These are phyloP conservation scores for Blastobotrys serpentis DNA, from an alignment of 1,139 yeast species.

Conservation along the genomic window DNA sequence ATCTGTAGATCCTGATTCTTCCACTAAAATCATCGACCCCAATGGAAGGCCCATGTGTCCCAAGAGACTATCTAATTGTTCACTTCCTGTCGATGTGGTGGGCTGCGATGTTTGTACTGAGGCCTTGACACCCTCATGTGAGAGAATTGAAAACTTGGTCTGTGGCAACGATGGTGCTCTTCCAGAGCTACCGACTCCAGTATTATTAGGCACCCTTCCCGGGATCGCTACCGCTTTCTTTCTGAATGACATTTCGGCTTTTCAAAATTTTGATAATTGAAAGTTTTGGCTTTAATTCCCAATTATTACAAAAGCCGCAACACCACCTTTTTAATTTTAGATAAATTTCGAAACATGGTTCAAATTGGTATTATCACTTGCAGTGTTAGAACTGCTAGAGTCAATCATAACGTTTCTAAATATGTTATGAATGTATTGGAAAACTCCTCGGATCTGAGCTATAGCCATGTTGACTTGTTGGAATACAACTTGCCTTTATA, in stretches of 20 bases:
- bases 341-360: neutral
- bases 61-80: slow-evolving; percentile 70
- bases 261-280: neutral
- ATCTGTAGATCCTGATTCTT: slow-evolving; percentile 89
- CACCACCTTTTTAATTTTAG: neutral
- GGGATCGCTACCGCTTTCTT: slow-evolving; percentile 25
- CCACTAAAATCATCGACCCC: slow-evolving; percentile 67
- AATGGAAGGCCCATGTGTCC: slow-evolving; percentile 85
- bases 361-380: slow-evolving; percentile 17
- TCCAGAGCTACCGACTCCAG: neutral
- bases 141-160: slow-evolving; percentile 4
- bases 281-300: neutral
- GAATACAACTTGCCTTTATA: slow-evolving; percentile 19
- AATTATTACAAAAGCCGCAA: neutral
- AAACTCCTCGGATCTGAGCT: neutral
- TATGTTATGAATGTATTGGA: slow-evolving; percentile 13
- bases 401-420: slow-evolving; percentile 14
- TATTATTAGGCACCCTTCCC: slow-evolving; percentile 1
- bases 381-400: slow-evolving; percentile 15
- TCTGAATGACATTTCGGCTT: slow-evolving; percentile 27
- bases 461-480: slow-evolving; percentile 18
- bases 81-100: slow-evolving; percentile 73
- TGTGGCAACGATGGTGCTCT: slow-evolving; percentile 10
- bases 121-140: slow-evolving; percentile 57
- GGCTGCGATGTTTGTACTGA: slow-evolving; percentile 74